phyloP scores from a whole-genome alignment of 1,284 basidiomycete genomes.

The Neonothopanus nambi region DNA sequence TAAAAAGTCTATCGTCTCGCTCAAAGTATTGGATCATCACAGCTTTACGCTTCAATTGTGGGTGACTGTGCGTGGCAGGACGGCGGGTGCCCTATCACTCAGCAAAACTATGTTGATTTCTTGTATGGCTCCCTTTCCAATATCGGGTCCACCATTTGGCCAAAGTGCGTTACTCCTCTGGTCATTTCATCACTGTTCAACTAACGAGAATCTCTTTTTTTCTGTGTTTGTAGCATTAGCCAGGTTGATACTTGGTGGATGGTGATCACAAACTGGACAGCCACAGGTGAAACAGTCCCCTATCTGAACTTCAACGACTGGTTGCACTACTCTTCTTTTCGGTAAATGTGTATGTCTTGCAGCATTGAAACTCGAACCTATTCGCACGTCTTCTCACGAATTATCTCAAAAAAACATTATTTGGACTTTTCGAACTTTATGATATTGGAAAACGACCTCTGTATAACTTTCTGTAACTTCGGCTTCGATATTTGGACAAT shows the following conservation, averaged over 20 bases:
- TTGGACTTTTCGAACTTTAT: too few relatives aligned
- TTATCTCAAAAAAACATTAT: too few relatives aligned
- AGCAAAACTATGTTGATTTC: slow-evolving; percentile 24
- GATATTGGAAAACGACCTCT: too few relatives aligned
- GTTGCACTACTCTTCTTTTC: background rate
- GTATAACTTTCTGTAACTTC: too few relatives aligned
- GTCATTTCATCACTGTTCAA: background rate
- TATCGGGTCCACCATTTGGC: background rate
- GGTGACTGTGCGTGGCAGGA: background rate
- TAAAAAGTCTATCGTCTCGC: too few relatives aligned
- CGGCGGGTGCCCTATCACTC: background rate
- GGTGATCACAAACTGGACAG: background rate
- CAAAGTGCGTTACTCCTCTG: background rate
- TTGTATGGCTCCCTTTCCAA: slow-evolving; percentile 18
- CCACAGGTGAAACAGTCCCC: background rate
- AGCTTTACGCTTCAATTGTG: background rate
- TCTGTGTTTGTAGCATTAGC: background rate
- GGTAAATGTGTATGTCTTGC: too few relatives aligned
- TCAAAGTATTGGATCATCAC: too few relatives aligned
- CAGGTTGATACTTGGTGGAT: background rate
- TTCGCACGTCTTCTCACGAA: too few relatives aligned
- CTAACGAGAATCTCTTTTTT: background rate
- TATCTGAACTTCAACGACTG: background rate
- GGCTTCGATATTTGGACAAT: too few relatives aligned
- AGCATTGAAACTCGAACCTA: too few relatives aligned